Evolutionary conservation across 306 rosid genomes (phyloP).

Genomic region (Corylus heterophylla): DNA sequence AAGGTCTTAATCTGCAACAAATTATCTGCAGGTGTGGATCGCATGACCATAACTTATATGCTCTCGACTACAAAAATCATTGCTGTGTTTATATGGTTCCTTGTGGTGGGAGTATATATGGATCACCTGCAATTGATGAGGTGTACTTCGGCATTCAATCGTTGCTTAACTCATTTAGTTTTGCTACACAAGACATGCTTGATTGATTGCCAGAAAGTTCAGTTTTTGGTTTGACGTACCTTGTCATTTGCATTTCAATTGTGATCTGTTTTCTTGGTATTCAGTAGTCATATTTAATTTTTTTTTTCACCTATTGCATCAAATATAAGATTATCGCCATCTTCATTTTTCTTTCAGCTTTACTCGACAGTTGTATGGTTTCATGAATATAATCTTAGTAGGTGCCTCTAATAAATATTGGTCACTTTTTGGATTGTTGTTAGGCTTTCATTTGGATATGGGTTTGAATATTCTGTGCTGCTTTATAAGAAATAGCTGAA

Average conservation of each 20-base stretch:
- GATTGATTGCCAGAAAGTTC: neutral
- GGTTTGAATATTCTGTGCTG: neutral
- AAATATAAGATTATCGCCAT: neutral
- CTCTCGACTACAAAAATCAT: constrained; percentile 75
- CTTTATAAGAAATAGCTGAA: neutral
- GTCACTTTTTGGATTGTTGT: neutral
- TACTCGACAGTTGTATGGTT: neutral
- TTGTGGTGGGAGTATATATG: constrained; percentile 90
- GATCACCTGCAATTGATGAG: constrained; percentile 89
- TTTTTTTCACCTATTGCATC: neutral
- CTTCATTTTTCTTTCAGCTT: neutral
- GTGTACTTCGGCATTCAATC: constrained; percentile 39
- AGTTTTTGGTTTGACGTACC: neutral
- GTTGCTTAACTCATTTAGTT: neutral
- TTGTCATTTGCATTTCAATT: neutral
- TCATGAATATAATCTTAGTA: too few relatives aligned
- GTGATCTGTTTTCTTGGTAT: neutral
- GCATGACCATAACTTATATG: constrained; percentile 82
- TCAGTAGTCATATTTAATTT: too few relatives aligned
- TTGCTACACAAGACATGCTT: neutral
- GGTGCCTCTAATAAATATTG: too few relatives aligned
- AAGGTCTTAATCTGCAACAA: neutral
- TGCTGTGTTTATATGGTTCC: constrained; percentile 68
- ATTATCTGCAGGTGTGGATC: constrained; percentile 87
- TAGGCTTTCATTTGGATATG: neutral